phyloP scores from a whole-genome alignment of 176 grass and related monocot genomes.

The Coix lacrymajobi region DNA sequence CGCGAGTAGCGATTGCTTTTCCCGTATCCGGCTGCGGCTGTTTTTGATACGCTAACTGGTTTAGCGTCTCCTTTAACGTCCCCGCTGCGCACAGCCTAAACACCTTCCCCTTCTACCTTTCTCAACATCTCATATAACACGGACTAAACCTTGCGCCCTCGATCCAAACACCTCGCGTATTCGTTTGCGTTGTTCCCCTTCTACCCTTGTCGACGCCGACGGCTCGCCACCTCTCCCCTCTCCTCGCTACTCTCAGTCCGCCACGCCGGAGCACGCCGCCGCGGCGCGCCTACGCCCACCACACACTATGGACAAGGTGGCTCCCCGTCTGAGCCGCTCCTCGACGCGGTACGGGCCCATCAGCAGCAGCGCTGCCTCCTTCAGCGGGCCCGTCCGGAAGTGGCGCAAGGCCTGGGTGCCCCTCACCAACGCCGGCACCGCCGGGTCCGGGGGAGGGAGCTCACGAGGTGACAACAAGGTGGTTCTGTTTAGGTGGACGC shows the following conservation, averaged over 20 bases:
- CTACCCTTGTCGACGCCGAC: neutral
- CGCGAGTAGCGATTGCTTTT: no score
- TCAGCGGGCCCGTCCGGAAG: conserved; percentile 70
- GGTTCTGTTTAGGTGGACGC: conserved; percentile 78
- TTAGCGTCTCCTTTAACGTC: no score
- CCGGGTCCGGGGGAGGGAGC: neutral
- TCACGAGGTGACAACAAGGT: conserved; percentile 25
- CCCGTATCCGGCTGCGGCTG: no score
- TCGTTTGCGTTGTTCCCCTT: neutral
- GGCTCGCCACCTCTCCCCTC: neutral
- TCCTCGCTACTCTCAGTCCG: neutral
- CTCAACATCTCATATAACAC: no score
- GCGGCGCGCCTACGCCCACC: neutral
- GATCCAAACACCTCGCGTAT: no score
- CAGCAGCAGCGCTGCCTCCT: conserved; percentile 39
- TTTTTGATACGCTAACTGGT: no score
- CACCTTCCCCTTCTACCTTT: no score
- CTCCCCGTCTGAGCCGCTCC: conserved; percentile 54
- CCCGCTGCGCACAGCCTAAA: no score
- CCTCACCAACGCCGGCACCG: conserved; percentile 20
- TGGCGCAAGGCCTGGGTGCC: conserved; percentile 79
- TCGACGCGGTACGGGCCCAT: conserved; percentile 73
- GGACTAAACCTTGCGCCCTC: no score
- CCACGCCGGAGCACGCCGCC: neutral
- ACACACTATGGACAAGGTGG: conserved; percentile 41